Evolutionary conservation across 2,329 filamentous ascomycete genomes (phyloP), one percentile per base, ranked within the genome.

Genomic region (Epichloe hybrida): DNA sequence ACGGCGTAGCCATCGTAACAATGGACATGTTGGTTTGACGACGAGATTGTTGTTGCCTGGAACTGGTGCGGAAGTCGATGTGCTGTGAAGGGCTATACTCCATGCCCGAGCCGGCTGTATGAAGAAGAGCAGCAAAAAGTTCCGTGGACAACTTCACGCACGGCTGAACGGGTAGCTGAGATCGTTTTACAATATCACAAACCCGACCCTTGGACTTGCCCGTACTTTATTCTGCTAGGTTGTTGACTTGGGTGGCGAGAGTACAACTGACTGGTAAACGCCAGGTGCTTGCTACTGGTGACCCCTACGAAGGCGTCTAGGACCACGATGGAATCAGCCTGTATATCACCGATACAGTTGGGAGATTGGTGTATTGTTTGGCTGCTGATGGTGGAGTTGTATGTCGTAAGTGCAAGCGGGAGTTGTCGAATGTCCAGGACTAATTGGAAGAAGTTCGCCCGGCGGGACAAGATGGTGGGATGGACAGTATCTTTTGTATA

Each of bases 21-120:
- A 70, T 71, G 61, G 73, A 73, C 73, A 76, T 76, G 41, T 69
- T 74, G 62, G 61, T 53, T 55, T 57, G 52, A 59, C 56, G 43
- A 54, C 55, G 20, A 49, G 56, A 50, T 23, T 52, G 42, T 55
- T 62, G 56, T 52, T 62, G 56, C 52, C 55, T 57, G 54, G 59
- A 50, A 54, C 56, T 57, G 54, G 58, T 54, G 56, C 61, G 54
- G 54, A 56, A 62, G 52, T 62, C 54, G 55, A 55, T 56, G 57
- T 59, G 59, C 60, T 62, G 59, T 52, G 59, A 57, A 55, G 62
- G 63, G 61, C 66, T 69, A 64, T 65, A 61, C 69, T 70, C 69
- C 69, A 72, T 73, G 54, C 62, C 64, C 59, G 56, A 31, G 31
- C 31, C 3, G 31, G 31, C 31, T 31, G 31, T 11, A 31, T 9